Base-by-base conservation (phyloP, 441 rosid genomes). In the Oxalis stricta region DNA sequence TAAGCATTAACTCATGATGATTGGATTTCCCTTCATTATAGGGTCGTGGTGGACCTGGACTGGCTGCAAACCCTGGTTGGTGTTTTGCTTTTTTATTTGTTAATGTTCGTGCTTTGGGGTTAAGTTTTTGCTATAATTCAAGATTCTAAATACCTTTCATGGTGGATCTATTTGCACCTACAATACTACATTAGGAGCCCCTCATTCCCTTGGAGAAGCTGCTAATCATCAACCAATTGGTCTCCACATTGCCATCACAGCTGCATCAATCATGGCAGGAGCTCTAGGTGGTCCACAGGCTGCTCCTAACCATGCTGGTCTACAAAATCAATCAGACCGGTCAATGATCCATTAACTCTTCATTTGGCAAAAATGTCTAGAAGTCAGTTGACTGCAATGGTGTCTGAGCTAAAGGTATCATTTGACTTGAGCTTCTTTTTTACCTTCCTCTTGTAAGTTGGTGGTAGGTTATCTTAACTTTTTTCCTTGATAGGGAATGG, bases 21-120 rank as follows among this genome's bases (percentile, higher is more conserved):
- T 46, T 41, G 44, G 41, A 6, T 32, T 44, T 33, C 34, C 32
- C 44, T 53, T 32, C 64, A 29, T 61, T 72, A 68, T 69, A 89
- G 98, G 89, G 96, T 24, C 93, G 83, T 55, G 92, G 88, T 56
- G 95, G 88, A 53, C 82, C 88, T 61, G 86, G 83, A 64, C 43
- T 76, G 51, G 60, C 77, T 33, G 37, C 77, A 65, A 60, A 60
- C 69, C 24, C 48, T 47, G 79, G 84, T 84, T 50, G 44, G 82
- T 65, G 24, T 63, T 13, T 48, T 11, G 1, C 10, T 38, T n/a
- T 12, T 9, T 46, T 17, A 14, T 33, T 41, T 18, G n/a, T 26
- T 32, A 33, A 44, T 48, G 33, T 40, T 47, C 29, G 5, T 19
- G 6, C 46, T 28, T 48, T 28, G 40, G 17, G n/a, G 41, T 20